phyloP scores from a whole-genome alignment of 2,329 filamentous ascomycete species.

The Trichoderma brevicompactum region DNA sequence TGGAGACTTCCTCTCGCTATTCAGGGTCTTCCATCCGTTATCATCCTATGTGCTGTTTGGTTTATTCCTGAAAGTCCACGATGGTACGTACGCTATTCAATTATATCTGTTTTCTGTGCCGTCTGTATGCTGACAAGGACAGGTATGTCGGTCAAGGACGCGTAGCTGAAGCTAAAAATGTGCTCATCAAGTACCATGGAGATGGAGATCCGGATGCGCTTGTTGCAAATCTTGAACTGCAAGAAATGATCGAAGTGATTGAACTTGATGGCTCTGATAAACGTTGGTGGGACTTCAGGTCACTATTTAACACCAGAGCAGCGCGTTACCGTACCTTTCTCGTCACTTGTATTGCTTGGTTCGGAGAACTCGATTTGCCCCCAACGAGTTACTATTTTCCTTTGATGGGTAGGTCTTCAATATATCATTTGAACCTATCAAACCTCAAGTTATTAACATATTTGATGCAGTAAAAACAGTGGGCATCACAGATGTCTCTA shows the following conservation, averaged over 20 bases:
- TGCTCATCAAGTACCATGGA: conserved; percentile 5
- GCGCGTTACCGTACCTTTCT: conserved; percentile 13
- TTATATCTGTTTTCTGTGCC: neutral
- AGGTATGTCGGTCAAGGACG: conserved; percentile 15
- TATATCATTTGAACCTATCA: neutral
- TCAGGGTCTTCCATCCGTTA: neutral
- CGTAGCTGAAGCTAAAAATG: neutral
- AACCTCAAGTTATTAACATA: neutral
- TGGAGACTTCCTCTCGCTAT: conserved; percentile 11
- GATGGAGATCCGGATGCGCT: conserved; percentile 9
- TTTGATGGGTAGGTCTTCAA: neutral
- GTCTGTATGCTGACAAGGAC: neutral
- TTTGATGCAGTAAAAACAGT: neutral
- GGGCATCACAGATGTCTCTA: neutral
- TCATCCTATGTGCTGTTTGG: conserved; percentile 4
- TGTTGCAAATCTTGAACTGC: conserved; percentile 7
- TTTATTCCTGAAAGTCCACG: conserved; percentile 10
- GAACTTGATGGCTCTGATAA: conserved; percentile 6
- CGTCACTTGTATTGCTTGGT: conserved; percentile 9
- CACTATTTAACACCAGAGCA: conserved; percentile 8
- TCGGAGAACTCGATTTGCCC: conserved; percentile 13
- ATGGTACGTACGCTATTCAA: neutral
- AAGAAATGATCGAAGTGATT: conserved; percentile 15
- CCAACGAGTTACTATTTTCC: conserved; percentile 9
- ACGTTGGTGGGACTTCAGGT: conserved; percentile 12